Percentiles rank a stretch among this genome's conserved stretches.
These are phyloP conservation scores for Pythium coloratum DNA, from an alignment of 352 stramenopile species.

Conservation along the genomic window DNA sequence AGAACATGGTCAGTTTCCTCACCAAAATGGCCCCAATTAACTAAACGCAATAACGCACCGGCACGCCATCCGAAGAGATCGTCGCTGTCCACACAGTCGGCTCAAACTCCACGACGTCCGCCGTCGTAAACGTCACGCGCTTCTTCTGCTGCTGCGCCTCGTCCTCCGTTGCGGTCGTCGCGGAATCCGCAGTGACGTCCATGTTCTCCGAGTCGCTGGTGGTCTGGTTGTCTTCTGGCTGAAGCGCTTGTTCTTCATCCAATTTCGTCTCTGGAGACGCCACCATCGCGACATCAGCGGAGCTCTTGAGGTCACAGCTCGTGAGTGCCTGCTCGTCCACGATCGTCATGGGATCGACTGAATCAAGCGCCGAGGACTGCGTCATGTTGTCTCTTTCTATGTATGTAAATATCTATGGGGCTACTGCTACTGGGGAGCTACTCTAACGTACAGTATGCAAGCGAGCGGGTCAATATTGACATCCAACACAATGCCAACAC, in stretches of 20 bases:
- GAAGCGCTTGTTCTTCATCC: not conserved
- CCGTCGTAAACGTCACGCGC: conserved; percentile 56
- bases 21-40: not conserved
- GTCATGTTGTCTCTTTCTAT: conserved; percentile 13
- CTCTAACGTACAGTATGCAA: conserved; percentile 16
- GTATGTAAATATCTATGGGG: conserved; percentile 14
- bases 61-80: conserved; percentile 73
- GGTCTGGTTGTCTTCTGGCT: conserved; percentile 11
- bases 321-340: conserved; percentile 19
- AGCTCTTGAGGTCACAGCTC: conserved; percentile 17
- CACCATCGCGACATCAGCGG: not conserved
- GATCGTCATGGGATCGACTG: conserved; percentile 8
- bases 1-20: conserved; percentile 5
- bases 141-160: conserved; percentile 26
- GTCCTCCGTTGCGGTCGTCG: not conserved
- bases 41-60: conserved; percentile 35
- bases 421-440: conserved; percentile 3
- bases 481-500: conserved; percentile 9
- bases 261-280: not conserved
- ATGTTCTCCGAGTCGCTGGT: conserved; percentile 23
- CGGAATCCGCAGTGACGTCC: conserved; percentile 24
- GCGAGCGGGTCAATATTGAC: conserved; percentile 10
- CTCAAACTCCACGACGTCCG: conserved; percentile 81
- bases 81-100: conserved; percentile 81
- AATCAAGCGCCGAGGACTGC: conserved; percentile 14